Evolutionary conservation across 2,329 filamentous ascomycete species (phyloP), one percentile per base, ranked within the genome.

Genomic region (Neoascochyta sp.): DNA sequence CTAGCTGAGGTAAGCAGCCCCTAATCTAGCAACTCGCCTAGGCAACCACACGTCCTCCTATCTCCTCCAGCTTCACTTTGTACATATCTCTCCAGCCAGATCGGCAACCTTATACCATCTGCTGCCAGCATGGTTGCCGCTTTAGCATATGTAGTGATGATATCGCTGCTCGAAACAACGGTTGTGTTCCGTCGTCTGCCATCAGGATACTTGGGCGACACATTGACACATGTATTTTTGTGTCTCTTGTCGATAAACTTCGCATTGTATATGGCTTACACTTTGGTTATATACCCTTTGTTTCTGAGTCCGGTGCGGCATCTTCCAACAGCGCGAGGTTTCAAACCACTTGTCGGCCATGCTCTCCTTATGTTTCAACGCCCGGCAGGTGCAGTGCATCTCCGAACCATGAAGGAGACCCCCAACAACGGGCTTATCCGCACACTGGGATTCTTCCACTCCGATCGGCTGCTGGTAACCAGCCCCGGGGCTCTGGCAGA

Each of bases 401-500:
- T 63, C 7, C 41, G 48, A 18, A 56, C 62, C 41, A 55, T 67
- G 36, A 62, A 62, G 24, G 48, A 58, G 3, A 52, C 60, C 10
- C 59, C 63, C 5, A 64, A 67, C 31, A 53, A 67, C 5, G 65
- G 65, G 12, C 32, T 70, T 14, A 60, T 69, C 16, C 46, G 58
- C 16, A 64, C 60, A 11, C 51, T 59, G 8, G 55, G 61, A 29
- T 57, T 66, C 32, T 60, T 68, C 34, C 51, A 67, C 32, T 32
- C 32, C 4, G 58, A 64, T 21, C 49, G 60, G 17, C 43, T 70
- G 5, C 27, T 70, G 2, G 24, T 66, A 14, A 64, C 65, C 2
- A 54, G 47, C 9, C 60, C 65, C 4, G 54, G 57, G 9, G 65
- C 68, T 3, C 43, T 75, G 4, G 59, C 68, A n/a, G 73, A 75